Conservation (phyloP, 345 rosid species). For the Citrus inodora region DNA sequence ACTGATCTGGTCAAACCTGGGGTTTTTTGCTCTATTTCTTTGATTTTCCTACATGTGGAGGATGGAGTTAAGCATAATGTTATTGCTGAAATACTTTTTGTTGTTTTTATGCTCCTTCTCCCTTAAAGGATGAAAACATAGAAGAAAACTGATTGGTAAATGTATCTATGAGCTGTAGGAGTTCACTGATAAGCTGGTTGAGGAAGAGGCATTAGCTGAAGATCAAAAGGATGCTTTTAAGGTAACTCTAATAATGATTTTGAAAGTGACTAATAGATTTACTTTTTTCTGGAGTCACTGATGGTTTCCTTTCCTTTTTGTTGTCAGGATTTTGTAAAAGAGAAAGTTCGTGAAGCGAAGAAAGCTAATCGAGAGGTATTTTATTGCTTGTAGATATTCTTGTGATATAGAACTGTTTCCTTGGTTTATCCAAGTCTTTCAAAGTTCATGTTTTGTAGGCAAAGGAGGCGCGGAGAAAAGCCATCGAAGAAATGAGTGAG, state of each 20-base stretch:
- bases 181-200: slow-evolving; percentile 55
- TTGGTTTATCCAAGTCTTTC: slow-evolving; percentile 5
- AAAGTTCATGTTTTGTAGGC: slow-evolving; percentile 46
- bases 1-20: background rate
- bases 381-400: background rate
- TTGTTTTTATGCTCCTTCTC: background rate
- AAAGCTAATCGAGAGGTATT: slow-evolving; percentile 79
- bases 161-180: slow-evolving; percentile 44
- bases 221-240: slow-evolving; percentile 88
- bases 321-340: slow-evolving; percentile 70
- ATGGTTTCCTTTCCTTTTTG: background rate
- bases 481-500: slow-evolving; percentile 78
- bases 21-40: background rate
- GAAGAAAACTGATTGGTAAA: background rate
- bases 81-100: background rate
- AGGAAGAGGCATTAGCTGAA: slow-evolving; percentile 61
- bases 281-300: background rate
- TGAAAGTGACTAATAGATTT: slow-evolving; percentile 7
- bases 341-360: slow-evolving; percentile 85
- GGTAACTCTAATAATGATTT: slow-evolving; percentile 29
- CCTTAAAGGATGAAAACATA: background rate
- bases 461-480: slow-evolving; percentile 77
- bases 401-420: background rate
- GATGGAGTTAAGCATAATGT: background rate
- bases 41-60: background rate